phyloP scores from a whole-genome alignment of 768 basidiomycete genomes.

The Xerocomus brunneocitrinus region DNA sequence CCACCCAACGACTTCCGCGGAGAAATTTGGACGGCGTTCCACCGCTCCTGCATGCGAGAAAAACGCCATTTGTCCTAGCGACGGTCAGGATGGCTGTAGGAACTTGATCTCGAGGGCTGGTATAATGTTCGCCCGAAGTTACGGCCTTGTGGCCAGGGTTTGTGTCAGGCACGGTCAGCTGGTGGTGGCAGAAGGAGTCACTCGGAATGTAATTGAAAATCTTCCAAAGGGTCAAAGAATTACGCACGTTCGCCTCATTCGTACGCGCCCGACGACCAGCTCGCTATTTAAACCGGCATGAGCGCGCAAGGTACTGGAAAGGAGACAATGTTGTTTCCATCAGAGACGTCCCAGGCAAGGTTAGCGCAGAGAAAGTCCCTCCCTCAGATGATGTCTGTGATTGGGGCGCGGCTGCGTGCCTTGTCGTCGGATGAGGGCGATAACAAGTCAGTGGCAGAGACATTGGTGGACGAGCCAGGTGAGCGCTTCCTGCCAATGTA shows the following conservation, averaged over 20 bases:
- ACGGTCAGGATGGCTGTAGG: not conserved
- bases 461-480: slow-evolving; percentile 16
- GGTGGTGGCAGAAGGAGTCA: not conserved
- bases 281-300: slow-evolving; percentile 12
- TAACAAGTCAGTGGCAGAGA: not conserved
- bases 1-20: not conserved
- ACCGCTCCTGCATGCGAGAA: not conserved
- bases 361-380: slow-evolving; percentile 7
- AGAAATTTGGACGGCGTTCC: not conserved
- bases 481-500: not conserved
- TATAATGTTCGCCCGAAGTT: not conserved
- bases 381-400: slow-evolving; percentile 17
- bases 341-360: slow-evolving; percentile 3
- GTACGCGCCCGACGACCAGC: not conserved
- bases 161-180: not conserved
- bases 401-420: slow-evolving; percentile 15
- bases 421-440: slow-evolving; percentile 11
- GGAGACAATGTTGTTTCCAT: slow-evolving; percentile 4
- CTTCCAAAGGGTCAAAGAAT: not conserved
- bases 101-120: not conserved
- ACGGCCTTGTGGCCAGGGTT: not conserved
- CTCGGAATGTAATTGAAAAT: not conserved
- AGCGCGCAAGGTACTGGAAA: not conserved
- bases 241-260: slow-evolving; percentile 15
- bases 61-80: not conserved